Percentiles rank a stretch among this genome's conserved stretches.
phyloP scores from a whole-genome alignment of 495 filamentous ascomycete genomes.

The Delitschia confertaspora region DNA sequence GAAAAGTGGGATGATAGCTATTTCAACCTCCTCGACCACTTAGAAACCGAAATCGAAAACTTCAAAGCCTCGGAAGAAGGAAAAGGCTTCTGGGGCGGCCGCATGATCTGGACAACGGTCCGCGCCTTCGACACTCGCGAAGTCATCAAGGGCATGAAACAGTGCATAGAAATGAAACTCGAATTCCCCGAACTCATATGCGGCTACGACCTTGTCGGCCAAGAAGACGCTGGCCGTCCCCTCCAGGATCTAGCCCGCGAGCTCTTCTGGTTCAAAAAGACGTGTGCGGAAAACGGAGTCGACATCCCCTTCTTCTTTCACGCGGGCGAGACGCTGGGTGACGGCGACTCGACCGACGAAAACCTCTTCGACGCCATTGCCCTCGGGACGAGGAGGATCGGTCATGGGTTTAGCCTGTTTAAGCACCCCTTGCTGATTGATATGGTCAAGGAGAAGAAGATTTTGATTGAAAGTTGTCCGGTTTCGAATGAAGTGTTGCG shows the following conservation, averaged over 20 bases:
- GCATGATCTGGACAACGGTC: constrained; percentile 79
- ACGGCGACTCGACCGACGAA: constrained; percentile 64
- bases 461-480: constrained; percentile 79
- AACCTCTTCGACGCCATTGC: constrained; percentile 88
- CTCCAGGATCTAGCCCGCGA: constrained; percentile 70
- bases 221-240: constrained; percentile 69
- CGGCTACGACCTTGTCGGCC: constrained; percentile 82
- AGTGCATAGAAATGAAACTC: constrained; percentile 72
- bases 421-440: constrained; percentile 86
- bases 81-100: constrained; percentile 68
- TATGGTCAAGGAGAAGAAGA: constrained; percentile 76
- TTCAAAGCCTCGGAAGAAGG: constrained; percentile 68
- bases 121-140: constrained; percentile 52
- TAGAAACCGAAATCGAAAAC: constrained; percentile 67
- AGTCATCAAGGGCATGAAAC: constrained; percentile 69
- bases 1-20: constrained; percentile 55
- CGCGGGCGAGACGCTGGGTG: constrained; percentile 75
- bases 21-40: constrained; percentile 54
- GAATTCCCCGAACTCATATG: constrained; percentile 70
- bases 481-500: constrained; percentile 78
- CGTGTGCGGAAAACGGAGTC: constrained; percentile 65
- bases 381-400: constrained; percentile 78
- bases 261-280: constrained; percentile 85
- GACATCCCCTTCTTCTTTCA: constrained; percentile 96
- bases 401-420: constrained; percentile 78